These are phyloP conservation scores for Yueomyces sp. DNA, from an alignment of 805 yeast genomes.

Conservation along the genomic window DNA sequence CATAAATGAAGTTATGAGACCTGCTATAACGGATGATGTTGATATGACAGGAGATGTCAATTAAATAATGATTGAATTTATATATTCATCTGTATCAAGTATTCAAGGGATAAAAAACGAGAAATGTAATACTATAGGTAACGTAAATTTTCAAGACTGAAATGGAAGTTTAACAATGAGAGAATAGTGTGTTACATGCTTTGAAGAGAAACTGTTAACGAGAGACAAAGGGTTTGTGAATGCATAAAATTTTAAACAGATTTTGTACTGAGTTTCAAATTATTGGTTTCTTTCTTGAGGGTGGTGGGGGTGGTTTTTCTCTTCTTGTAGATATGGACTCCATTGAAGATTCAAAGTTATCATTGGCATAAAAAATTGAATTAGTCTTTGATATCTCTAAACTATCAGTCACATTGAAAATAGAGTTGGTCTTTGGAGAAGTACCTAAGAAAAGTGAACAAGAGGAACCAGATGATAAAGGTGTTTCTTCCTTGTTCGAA, in stretches of 20 bases:
- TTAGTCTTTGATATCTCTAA: constrained; percentile 1
- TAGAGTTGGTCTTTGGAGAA: constrained; percentile 1
- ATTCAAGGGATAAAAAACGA: too few relatives aligned
- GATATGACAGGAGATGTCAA: too few relatives aligned
- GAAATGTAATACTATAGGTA: too few relatives aligned
- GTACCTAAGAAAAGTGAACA: not conserved
- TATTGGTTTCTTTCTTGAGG: constrained; percentile 19
- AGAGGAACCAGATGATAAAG: constrained; percentile 1
- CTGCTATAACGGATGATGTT: too few relatives aligned
- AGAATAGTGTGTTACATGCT: too few relatives aligned
- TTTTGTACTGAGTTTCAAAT: not conserved
- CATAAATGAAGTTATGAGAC: constrained; percentile 23
- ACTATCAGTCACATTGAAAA: not conserved
- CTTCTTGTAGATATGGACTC: constrained; percentile 25
- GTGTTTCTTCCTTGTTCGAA: constrained; percentile 1
- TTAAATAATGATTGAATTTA: too few relatives aligned
- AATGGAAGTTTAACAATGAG: too few relatives aligned
- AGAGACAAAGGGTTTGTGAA: too few relatives aligned
- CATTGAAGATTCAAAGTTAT: constrained; percentile 15
- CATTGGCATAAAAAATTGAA: constrained; percentile 4
- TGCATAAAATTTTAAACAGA: too few relatives aligned
- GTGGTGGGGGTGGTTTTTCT: constrained; percentile 28
- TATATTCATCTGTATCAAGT: too few relatives aligned
- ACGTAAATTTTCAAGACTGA: too few relatives aligned
- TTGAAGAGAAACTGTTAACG: too few relatives aligned